Conservation (phyloP, 208 protist genomes). For the Naegleria lovaniensis region DNA sequence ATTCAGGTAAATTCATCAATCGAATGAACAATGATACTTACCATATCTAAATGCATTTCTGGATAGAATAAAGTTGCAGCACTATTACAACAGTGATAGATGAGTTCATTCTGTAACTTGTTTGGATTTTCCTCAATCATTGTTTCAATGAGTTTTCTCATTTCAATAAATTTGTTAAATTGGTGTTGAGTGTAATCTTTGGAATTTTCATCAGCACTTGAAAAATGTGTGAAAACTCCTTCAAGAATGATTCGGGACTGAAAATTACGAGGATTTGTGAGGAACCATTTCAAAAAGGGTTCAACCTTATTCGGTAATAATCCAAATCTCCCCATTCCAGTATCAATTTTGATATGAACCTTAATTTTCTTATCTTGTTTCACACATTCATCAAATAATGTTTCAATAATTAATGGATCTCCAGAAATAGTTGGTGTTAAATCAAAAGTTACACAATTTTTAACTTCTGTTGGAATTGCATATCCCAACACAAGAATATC, state of each 20-base stretch:
- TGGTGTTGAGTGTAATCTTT: neutral
- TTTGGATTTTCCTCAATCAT: neutral
- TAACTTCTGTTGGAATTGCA: neutral
- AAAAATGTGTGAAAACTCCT: slow-evolving; percentile 14
- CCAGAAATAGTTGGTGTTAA: neutral
- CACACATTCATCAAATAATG: neutral
- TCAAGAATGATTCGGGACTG: neutral
- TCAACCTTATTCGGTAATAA: neutral
- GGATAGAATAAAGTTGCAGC: neutral
- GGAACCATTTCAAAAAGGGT: neutral
- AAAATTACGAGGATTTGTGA: neutral
- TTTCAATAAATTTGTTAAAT: neutral
- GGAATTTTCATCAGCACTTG: neutral
- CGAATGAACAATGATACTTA: no score
- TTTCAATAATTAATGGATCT: neutral
- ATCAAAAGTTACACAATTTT: neutral
- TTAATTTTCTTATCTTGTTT: neutral
- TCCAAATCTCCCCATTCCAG: neutral
- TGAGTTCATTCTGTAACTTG: neutral
- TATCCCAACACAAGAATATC: neutral
- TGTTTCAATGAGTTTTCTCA: neutral
- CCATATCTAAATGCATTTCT: neutral
- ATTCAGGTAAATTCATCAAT: no score
- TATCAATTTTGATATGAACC: neutral
- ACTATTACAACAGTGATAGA: slow-evolving; percentile 4